A percentile compares a stretch with the other conserved stretches of the same genome.
phyloP scores from a whole-genome alignment of 106 monocot genomes.

The Dendrobium catenatum region DNA sequence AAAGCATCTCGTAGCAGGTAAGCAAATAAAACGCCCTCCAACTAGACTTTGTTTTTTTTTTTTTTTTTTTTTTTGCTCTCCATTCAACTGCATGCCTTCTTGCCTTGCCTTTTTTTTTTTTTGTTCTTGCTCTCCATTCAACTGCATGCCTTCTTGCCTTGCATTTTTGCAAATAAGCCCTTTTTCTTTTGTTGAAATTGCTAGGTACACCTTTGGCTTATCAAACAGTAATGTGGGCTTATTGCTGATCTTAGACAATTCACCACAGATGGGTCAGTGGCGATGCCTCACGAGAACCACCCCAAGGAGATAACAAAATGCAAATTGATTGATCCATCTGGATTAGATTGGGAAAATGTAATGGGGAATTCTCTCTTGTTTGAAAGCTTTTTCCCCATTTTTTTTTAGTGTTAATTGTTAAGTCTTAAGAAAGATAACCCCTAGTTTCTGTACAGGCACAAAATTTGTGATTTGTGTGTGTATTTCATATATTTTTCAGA shows the following conservation, averaged over 20 bases:
- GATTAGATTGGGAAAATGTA: neutral
- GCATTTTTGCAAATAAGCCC: neutral
- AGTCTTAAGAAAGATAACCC: no score
- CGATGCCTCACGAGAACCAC: slow-evolving; percentile 14
- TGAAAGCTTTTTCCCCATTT: no score
- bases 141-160: no score
- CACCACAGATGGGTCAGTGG: slow-evolving; percentile 27
- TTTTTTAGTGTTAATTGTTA: no score
- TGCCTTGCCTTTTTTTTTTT: neutral
- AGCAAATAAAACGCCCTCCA: neutral
- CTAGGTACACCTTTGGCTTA: slow-evolving; percentile 49
- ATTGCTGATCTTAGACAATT: slow-evolving; percentile 41
- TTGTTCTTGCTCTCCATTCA: neutral
- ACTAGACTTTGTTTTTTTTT: no score
- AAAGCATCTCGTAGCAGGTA: slow-evolving; percentile 54
- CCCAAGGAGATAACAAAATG: neutral
- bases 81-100: neutral
- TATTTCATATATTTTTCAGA: no score
- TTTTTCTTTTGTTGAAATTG: neutral
- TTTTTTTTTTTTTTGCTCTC: neutral
- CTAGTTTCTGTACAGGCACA: no score
- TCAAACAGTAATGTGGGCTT: slow-evolving; percentile 41
- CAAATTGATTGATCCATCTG: neutral
- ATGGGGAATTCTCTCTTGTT: neutral
- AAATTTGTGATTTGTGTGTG: no score